These are phyloP conservation scores for Solanum habrochaites DNA, from an alignment of 257 asterid genomes.

Conservation along the genomic window DNA sequence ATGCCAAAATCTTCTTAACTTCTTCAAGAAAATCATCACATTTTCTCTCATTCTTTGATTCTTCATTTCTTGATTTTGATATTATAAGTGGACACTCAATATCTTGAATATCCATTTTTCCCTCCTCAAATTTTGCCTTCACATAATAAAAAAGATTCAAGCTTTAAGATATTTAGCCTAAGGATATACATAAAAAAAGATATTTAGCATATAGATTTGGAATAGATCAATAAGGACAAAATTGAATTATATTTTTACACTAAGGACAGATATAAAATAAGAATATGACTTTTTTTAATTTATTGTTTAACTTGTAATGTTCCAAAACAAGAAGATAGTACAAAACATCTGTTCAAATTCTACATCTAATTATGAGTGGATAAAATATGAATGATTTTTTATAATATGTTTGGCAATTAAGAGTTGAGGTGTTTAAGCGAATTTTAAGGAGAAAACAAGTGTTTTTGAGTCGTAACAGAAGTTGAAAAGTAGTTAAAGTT, in stretches of 20 bases:
- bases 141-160: background rate
- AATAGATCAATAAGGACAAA: background rate
- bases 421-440: background rate
- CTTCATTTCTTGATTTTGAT: background rate
- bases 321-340: background rate
- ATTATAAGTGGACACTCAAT: background rate
- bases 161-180: background rate
- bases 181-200: background rate
- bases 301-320: background rate
- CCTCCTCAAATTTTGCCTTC: background rate
- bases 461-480: background rate
- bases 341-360: background rate
- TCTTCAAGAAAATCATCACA: background rate
- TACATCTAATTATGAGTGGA: background rate
- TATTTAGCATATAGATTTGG: background rate
- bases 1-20: constrained; percentile 1
- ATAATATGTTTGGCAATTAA: background rate
- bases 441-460: background rate
- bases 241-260: background rate
- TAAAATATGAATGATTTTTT: background rate
- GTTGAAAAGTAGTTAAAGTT: background rate
- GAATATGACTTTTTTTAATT: background rate
- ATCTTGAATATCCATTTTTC: background rate
- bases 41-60: background rate
- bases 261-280: background rate